A percentile compares a stretch with the other conserved stretches of the same genome.
Conservation (phyloP, 2,329 filamentous ascomycete species). For the Pleoardoris graminearum region DNA sequence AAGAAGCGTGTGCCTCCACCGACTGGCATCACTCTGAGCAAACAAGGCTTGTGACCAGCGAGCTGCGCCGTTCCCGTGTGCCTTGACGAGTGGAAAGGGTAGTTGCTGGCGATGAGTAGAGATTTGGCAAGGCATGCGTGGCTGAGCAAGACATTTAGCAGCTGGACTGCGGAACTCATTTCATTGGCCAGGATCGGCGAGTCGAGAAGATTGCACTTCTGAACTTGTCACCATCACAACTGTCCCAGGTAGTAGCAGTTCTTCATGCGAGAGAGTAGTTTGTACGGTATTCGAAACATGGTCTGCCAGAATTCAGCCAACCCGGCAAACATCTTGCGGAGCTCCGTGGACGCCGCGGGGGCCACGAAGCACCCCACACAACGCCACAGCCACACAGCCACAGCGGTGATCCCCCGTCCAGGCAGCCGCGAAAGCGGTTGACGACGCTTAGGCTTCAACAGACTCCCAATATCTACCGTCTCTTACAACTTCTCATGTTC, state of each 20-base stretch:
- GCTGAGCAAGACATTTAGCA: background rate
- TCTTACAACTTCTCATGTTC: background rate
- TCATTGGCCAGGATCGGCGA: background rate
- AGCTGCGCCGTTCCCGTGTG: constrained; percentile 1
- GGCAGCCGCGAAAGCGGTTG: constrained; percentile 3
- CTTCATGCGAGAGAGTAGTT: background rate
- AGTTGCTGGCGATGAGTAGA: background rate
- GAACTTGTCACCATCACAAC: background rate
- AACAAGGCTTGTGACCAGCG: no score
- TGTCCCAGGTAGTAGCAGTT: background rate
- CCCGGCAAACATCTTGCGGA: background rate
- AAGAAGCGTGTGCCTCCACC: background rate
- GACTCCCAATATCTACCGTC: constrained; percentile 22
- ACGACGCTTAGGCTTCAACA: constrained; percentile 29
- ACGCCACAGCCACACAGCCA: background rate
- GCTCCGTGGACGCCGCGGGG: constrained; percentile 7
- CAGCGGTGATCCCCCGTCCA: background rate
- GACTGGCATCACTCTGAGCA: background rate
- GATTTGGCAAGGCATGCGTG: background rate
- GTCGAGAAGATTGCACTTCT: background rate
- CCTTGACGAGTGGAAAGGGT: background rate
- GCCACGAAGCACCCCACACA: background rate
- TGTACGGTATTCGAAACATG: no score
- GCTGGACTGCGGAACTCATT: background rate
- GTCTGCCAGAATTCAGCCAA: no score